These are phyloP conservation scores for Castanea sativa DNA, from an alignment of 306 rosid species.

Conservation along the genomic window DNA sequence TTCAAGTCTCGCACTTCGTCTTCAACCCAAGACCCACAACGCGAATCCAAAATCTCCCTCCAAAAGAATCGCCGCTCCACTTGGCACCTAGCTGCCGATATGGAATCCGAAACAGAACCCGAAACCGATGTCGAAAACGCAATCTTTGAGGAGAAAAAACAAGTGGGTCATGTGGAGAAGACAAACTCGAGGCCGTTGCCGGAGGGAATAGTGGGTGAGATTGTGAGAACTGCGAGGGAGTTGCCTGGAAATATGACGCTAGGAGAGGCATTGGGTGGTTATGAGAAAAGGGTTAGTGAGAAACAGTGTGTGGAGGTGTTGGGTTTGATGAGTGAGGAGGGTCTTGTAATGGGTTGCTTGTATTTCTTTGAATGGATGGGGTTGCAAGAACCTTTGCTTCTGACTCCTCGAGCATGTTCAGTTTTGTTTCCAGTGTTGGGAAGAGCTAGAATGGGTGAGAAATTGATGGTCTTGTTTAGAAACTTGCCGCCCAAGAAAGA, in stretches of 20 bases:
- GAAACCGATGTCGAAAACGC: constrained; percentile 12
- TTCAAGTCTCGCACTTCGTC: constrained; percentile 40
- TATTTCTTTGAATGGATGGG: constrained; percentile 94
- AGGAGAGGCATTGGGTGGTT: constrained; percentile 61
- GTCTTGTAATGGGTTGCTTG: constrained; percentile 51
- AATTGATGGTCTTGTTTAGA: constrained; percentile 54
- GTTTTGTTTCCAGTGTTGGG: constrained; percentile 74
- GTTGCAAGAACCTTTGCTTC: constrained; percentile 60
- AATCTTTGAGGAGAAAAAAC: constrained; percentile 12
- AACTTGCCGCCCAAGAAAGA: constrained; percentile 58
- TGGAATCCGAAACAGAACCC: constrained; percentile 26
- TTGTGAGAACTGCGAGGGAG: constrained; percentile 57
- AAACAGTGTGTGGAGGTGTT: constrained; percentile 59
- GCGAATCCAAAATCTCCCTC: constrained; percentile 44
- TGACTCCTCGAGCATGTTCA: constrained; percentile 63
- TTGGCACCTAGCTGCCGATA: constrained; percentile 57
- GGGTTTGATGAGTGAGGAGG: constrained; percentile 51
- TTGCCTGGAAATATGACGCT: constrained; percentile 58
- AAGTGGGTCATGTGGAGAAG: constrained; percentile 8
- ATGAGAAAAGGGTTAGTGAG: constrained; percentile 49
- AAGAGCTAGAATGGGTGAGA: constrained; percentile 71
- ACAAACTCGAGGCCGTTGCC: constrained; percentile 17
- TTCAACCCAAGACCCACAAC: constrained; percentile 50
- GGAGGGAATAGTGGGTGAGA: constrained; percentile 52
- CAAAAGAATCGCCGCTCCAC: constrained; percentile 48